These are phyloP conservation scores for Fraxinus excelsior DNA, from an alignment of 257 asterid species.

Conservation along the genomic window DNA sequence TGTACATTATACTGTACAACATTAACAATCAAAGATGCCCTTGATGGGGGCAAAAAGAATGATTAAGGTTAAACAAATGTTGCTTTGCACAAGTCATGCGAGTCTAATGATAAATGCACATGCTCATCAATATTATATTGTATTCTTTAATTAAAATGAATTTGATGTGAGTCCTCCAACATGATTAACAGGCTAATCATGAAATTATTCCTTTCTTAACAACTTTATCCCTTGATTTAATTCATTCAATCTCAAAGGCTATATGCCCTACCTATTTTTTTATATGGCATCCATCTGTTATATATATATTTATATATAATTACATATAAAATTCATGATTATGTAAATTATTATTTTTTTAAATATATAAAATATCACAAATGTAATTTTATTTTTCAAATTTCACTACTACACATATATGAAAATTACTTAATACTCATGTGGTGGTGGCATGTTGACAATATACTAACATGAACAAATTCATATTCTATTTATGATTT, in stretches of 20 bases:
- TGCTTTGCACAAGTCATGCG: background rate
- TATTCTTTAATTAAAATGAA: slow-evolving; percentile 24
- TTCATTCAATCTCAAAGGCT: too few species aligned
- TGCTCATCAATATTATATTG: slow-evolving; percentile 41
- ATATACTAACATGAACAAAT: too few species aligned
- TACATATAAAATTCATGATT: background rate
- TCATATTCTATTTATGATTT: background rate
- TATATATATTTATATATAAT: too few species aligned
- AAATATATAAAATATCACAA: background rate
- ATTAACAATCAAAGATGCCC: background rate
- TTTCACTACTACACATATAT: too few species aligned
- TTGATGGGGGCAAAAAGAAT: slow-evolving; percentile 13
- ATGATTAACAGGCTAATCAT: slow-evolving; percentile 48
- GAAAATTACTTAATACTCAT: too few species aligned
- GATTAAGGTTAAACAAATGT: slow-evolving; percentile 15
- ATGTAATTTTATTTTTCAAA: too few species aligned
- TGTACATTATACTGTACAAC: background rate
- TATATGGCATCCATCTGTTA: too few species aligned
- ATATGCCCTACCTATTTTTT: too few species aligned
- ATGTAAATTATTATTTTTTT: background rate
- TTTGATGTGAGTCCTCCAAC: slow-evolving; percentile 10
- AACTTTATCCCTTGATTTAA: slow-evolving; percentile 15
- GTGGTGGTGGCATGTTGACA: background rate
- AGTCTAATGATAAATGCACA: slow-evolving; percentile 41
- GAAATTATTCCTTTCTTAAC: slow-evolving; percentile 41